Percentiles rank a stretch among this genome's conserved stretches.
phyloP scores from a whole-genome alignment of 768 basidiomycete species.

The Pilatotrama ljubarskyi region DNA sequence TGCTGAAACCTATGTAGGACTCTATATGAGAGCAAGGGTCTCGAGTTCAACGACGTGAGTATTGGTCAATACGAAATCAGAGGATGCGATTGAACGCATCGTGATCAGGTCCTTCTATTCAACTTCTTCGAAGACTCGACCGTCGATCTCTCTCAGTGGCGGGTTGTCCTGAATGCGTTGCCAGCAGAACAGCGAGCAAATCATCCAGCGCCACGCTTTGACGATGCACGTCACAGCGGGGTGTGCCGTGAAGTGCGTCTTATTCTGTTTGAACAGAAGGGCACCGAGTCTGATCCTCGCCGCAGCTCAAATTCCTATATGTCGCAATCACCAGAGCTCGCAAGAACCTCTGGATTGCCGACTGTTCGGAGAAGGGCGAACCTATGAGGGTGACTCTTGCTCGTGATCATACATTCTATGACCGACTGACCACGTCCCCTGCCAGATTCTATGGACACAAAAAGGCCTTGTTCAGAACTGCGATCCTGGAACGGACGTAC shows the following conservation, averaged over 20 bases:
- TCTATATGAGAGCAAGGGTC: slow-evolving; percentile 62
- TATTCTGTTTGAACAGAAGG: too few relatives aligned
- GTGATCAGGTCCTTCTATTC: slow-evolving; percentile 61
- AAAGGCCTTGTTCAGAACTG: slow-evolving; percentile 48
- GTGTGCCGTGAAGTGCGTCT: slow-evolving; percentile 57
- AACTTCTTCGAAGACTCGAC: slow-evolving; percentile 72
- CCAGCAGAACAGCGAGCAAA: neutral
- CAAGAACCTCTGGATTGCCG: slow-evolving; percentile 57
- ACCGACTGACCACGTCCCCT: too few relatives aligned
- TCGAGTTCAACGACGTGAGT: slow-evolving; percentile 57
- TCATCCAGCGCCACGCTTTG: neutral
- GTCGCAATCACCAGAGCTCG: slow-evolving; percentile 73
- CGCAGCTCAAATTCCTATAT: slow-evolving; percentile 65
- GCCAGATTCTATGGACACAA: slow-evolving; percentile 53
- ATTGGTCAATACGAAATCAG: neutral
- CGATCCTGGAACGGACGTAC: slow-evolving; percentile 48
- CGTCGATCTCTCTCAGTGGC: slow-evolving; percentile 54
- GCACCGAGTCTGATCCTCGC: neutral
- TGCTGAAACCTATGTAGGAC: slow-evolving; percentile 35
- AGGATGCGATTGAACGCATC: neutral
- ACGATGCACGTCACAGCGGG: slow-evolving; percentile 45
- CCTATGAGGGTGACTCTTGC: slow-evolving; percentile 54
- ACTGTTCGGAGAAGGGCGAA: slow-evolving; percentile 55
- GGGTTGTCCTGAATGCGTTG: slow-evolving; percentile 20
- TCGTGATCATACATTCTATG: too few relatives aligned